Conservation (phyloP, 371 early-diverging fungal genomes). For the Actinomucor elegans region DNA sequence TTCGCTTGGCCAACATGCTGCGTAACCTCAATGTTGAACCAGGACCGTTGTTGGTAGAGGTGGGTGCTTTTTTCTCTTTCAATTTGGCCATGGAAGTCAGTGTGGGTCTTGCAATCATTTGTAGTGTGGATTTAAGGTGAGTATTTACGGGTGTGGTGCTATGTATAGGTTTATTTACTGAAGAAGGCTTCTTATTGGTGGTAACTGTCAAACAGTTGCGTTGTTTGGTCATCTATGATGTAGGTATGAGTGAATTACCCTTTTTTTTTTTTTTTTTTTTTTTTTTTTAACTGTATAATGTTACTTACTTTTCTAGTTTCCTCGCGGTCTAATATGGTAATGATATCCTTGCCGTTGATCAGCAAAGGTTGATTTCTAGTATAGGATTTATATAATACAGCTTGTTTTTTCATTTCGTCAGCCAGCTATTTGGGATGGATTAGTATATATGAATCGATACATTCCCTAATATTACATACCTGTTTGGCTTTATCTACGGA, state of each 20-base stretch:
- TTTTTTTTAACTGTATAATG: slow-evolving; percentile 1
- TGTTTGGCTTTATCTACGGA: slow-evolving; percentile 2
- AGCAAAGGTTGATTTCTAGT: slow-evolving; percentile 29
- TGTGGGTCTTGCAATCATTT: neutral
- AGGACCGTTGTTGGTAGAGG: slow-evolving; percentile 17
- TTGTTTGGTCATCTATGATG: slow-evolving; percentile 23
- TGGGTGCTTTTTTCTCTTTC: slow-evolving; percentile 1
- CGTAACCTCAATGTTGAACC: slow-evolving; percentile 47
- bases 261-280: neutral
- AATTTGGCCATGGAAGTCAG: slow-evolving; percentile 16
- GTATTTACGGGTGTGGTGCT: neutral
- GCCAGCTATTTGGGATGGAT: slow-evolving; percentile 23
- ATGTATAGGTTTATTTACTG: neutral
- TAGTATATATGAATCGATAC: no score
- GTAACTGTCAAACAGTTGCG: no score
- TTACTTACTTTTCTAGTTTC: no score
- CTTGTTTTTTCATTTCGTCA: slow-evolving; percentile 29
- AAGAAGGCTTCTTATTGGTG: neutral
- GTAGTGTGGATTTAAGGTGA: slow-evolving; percentile 5
- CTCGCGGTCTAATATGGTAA: slow-evolving; percentile 19
- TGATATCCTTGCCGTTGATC: slow-evolving; percentile 32
- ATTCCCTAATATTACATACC: no score
- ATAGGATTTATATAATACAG: slow-evolving; percentile 31
- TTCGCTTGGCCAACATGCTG: slow-evolving; percentile 42
- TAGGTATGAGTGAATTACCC: no score